phyloP scores from a whole-genome alignment of 2,329 filamentous ascomycete genomes.

The Alternaria angustiovoidea region DNA sequence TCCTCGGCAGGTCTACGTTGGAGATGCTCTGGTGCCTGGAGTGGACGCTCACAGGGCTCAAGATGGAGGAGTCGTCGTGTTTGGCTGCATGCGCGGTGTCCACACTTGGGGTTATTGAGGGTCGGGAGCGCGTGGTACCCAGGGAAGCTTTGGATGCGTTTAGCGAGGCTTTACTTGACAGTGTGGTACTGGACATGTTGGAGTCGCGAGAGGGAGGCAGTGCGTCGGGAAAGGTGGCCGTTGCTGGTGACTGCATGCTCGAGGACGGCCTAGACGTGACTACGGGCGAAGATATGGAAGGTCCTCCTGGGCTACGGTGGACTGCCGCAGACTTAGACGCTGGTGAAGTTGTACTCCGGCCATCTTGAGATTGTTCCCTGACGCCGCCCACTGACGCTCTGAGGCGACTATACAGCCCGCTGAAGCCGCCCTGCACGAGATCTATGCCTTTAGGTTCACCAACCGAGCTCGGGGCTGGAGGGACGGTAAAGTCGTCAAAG shows the following conservation, averaged over 20 bases:
- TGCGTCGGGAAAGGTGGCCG: slow-evolving; percentile 46
- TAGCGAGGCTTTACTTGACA: slow-evolving; percentile 42
- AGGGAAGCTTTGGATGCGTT: slow-evolving; percentile 21
- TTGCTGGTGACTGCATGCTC: slow-evolving; percentile 50
- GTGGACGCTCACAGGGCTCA: slow-evolving; percentile 39
- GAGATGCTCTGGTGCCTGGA: slow-evolving; percentile 31
- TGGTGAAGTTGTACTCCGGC: slow-evolving; percentile 24
- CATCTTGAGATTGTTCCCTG: slow-evolving; percentile 58
- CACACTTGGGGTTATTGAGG: slow-evolving; percentile 33
- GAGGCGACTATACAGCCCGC: slow-evolving; percentile 86
- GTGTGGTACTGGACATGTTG: slow-evolving; percentile 38
- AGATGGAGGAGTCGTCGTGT: slow-evolving; percentile 38
- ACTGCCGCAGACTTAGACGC: slow-evolving; percentile 21
- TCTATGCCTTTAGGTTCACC: slow-evolving; percentile 77
- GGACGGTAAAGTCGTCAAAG: slow-evolving; percentile 88
- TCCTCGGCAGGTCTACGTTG: slow-evolving; percentile 29
- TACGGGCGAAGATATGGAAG: slow-evolving; percentile 47
- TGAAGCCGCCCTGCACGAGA: slow-evolving; percentile 82
- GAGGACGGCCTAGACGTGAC: slow-evolving; percentile 48
- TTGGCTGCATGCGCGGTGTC: slow-evolving; percentile 29
- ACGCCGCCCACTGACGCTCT: slow-evolving; percentile 80
- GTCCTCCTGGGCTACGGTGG: slow-evolving; percentile 35
- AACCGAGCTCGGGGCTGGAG: slow-evolving; percentile 65
- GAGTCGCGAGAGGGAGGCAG: slow-evolving; percentile 47
- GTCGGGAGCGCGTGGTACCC: slow-evolving; percentile 38